Evolutionary conservation across 225 moss, liverwort and hornwort genomes (phyloP), one percentile per base, ranked within the genome.

Genomic region (Physcomitrium patens): DNA sequence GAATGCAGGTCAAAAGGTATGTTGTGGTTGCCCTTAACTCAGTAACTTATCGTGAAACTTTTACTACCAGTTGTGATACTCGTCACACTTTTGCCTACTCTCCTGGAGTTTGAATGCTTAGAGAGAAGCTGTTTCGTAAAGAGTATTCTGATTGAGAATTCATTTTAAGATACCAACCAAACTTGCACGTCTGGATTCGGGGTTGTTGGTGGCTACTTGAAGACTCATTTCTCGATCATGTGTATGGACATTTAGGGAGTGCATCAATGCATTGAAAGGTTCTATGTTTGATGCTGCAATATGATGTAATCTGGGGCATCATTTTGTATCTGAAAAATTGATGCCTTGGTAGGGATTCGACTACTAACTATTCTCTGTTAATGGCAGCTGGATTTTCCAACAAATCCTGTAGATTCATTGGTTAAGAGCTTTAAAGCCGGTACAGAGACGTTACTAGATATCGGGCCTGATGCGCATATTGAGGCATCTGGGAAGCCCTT

Each of bases 341-440:
- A 70, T 28, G 28, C 26, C 20, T 15, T 65, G 46, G 42, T 51
- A 74, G 62, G 60, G 43, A 70, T 80, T 27, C 31, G 13, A 45
- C 51, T 37, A 26, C 69, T 77, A 60, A 61, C 49, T 22, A 44
- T 8, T 68, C 5, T 37, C 31, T 37, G 31, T 37, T 37, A 7
- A 4, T 37, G 31, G 31, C 83, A 89, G 89, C 28, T 86, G 84
- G 87, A 91, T 67, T 74, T 84, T 77, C 74, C 90, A 63, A 63
- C 82, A 50, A 77, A 75, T 60, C 81, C 71, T 75, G 93, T 87
- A 68, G 86, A 87, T 49, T 61, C 89, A 37, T 73, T 61, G 56
- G 79, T 92, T 72, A 90, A 93, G 71, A 78, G 77, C 14, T 82
- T 90, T 70, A 69, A 70, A 73, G 65, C 47, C 11, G 69, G 55